Conservation (phyloP, 768 basidiomycete genomes). For the Cystobasidium onofrii region DNA sequence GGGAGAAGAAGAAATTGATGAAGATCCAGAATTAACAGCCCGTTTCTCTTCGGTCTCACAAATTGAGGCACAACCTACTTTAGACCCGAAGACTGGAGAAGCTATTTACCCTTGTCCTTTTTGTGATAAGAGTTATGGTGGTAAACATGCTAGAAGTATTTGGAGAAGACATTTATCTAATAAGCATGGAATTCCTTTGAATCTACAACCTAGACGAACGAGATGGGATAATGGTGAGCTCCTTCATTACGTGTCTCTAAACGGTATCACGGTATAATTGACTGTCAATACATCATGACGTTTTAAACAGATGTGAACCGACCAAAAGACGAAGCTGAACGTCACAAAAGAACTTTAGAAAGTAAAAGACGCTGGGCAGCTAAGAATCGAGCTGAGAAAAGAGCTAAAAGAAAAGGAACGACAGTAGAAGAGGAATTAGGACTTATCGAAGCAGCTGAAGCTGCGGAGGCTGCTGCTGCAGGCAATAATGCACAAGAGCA, state of each 20-base stretch:
- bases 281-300: too few relatives aligned
- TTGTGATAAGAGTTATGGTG: constrained; percentile 49
- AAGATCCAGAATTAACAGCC: background rate
- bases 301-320: constrained; percentile 44
- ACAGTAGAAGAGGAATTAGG: constrained; percentile 2
- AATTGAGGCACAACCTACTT: constrained; percentile 19
- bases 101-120: constrained; percentile 41
- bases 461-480: background rate
- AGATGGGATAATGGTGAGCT: constrained; percentile 49
- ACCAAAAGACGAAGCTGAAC: constrained; percentile 46
- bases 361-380: constrained; percentile 47
- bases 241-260: too few relatives aligned
- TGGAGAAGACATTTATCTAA: constrained; percentile 49
- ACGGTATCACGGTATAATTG: too few relatives aligned
- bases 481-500: background rate
- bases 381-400: constrained; percentile 43
- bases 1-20: background rate
- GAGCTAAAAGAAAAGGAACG: constrained; percentile 14
- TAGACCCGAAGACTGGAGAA: constrained; percentile 21
- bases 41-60: constrained; percentile 16
- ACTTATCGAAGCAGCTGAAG: background rate
- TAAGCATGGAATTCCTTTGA: constrained; percentile 48
- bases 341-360: constrained; percentile 44
- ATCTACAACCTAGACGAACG: constrained; percentile 46
- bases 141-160: constrained; percentile 48